Evolutionary conservation across 352 stramenopile species (phyloP), one percentile per base, ranked within the genome.

Genomic region (Blastocystis sp.): DNA sequence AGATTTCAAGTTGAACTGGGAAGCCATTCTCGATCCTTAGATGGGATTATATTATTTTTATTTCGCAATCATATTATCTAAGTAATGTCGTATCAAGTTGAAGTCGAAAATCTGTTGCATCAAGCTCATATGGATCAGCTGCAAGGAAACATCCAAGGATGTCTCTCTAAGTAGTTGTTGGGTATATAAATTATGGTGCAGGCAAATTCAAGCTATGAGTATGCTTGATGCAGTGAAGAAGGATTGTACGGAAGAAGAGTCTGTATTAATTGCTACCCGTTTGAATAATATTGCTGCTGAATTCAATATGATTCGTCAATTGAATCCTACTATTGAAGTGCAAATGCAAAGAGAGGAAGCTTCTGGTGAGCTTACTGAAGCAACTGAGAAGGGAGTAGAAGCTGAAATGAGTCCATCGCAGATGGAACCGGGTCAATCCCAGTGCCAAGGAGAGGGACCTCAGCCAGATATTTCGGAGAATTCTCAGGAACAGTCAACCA

Each of bases 51-150:
- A 7, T 17, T 62, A n/a, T 62, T 33, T 62, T 62, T 62, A 62
- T 62, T 13, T 33, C 15, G 19, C 15, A 6, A 2, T n/a, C 15
- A 33, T 62, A 62, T 3, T 15, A 33, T 62, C 40, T 48, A 48
- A 48, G 13, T 33, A 3, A 62, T 62, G 56, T 62, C 56, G 19
- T 62, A 62, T 62, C 56, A 62, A 33, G 27, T 62, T n/a, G 56
- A 62, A 62, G 56, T 62, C 56, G 56, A 62, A 33, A 62, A 62
- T 62, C 56, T 62, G 56, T 13, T 62, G 56, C 56, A 62, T 62
- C 56, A 62, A 62, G 56, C 56, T n/a, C 27, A 62, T 33, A 33
- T 62, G 19, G 56, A 62, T 62, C 56, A 62, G 13, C 56, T 62
- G 2, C 56, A 62, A 13, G 56, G 56, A 33, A 62, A 62, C 56